Percentiles rank a stretch among this genome's conserved stretches.
phyloP scores from a whole-genome alignment of 768 basidiomycete species.

The Pleurotus salmoneostramineus region DNA sequence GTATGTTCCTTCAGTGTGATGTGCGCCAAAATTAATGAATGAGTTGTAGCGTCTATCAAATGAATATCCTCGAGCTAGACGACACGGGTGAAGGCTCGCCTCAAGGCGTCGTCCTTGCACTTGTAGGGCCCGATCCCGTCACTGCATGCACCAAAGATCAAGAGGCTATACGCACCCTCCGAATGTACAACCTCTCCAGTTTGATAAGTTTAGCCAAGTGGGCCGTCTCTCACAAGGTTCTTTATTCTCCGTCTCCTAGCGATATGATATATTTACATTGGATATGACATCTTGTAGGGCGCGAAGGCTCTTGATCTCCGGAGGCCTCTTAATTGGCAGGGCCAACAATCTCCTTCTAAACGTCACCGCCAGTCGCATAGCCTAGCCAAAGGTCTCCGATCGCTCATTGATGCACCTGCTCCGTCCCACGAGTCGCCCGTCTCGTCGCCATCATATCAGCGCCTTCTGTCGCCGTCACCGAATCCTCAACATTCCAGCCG shows the following conservation, averaged over 20 bases:
- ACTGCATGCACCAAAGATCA: constrained; percentile 47
- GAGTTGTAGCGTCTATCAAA: constrained; percentile 61
- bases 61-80: constrained; percentile 71
- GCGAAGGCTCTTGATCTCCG: constrained; percentile 58
- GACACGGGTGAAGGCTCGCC: constrained; percentile 44
- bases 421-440: constrained; percentile 13
- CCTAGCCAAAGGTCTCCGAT: constrained; percentile 56
- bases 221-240: constrained; percentile 64
- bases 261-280: neutral
- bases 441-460: constrained; percentile 26
- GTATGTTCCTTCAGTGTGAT: constrained; percentile 31
- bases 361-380: constrained; percentile 52
- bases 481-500: constrained; percentile 7
- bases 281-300: constrained; percentile 32
- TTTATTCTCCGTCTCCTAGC: constrained; percentile 7
- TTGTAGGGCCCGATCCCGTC: constrained; percentile 58
- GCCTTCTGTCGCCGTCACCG: constrained; percentile 24
- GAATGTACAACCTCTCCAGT: constrained; percentile 84
- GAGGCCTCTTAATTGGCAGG: constrained; percentile 45
- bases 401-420: constrained; percentile 38
- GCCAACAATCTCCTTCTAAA: constrained; percentile 43
- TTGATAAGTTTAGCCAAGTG: constrained; percentile 73
- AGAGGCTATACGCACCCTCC: constrained; percentile 52
- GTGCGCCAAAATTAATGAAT: neutral
- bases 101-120: constrained; percentile 73